phyloP scores from a whole-genome alignment of 306 rosid genomes.

The Prunus davidiana region DNA sequence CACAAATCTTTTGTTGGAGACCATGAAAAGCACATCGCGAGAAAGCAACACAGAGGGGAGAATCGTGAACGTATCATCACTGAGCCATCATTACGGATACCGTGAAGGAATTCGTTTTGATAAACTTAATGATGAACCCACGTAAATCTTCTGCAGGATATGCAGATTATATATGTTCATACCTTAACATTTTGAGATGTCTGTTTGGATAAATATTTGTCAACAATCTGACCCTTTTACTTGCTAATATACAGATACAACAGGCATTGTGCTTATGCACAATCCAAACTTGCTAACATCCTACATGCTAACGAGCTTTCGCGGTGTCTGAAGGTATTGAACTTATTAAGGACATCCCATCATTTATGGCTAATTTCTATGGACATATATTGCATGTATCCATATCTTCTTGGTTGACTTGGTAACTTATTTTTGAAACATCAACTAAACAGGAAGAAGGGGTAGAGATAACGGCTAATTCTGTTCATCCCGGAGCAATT shows the following conservation, averaged over 20 bases:
- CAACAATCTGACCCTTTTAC: neutral
- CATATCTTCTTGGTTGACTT: neutral
- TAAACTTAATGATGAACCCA: conserved; percentile 54
- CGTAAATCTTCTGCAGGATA: conserved; percentile 32
- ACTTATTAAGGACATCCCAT: neutral
- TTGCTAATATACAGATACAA: conserved; percentile 44
- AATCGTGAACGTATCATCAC: conserved; percentile 63
- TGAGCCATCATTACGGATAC: conserved; percentile 50
- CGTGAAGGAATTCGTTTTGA: conserved; percentile 62
- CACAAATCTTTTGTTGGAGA: conserved; percentile 71
- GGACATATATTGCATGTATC: neutral
- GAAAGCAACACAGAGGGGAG: conserved; percentile 66
- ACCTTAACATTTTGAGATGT: neutral
- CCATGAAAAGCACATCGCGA: conserved; percentile 57
- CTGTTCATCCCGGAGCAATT: conserved; percentile 25
- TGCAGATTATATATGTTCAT: neutral
- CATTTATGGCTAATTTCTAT: neutral
- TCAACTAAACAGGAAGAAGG: conserved; percentile 15
- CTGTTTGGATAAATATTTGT: neutral
- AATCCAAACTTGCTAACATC: conserved; percentile 78
- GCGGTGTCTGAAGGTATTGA: conserved; percentile 51
- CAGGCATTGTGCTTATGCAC: conserved; percentile 68
- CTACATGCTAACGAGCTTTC: conserved; percentile 73
- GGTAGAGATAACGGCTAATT: conserved; percentile 19
- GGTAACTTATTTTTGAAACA: neutral